These are phyloP conservation scores for Naganishia sp. DNA, from an alignment of 1,284 basidiomycete species.

Conservation along the genomic window DNA sequence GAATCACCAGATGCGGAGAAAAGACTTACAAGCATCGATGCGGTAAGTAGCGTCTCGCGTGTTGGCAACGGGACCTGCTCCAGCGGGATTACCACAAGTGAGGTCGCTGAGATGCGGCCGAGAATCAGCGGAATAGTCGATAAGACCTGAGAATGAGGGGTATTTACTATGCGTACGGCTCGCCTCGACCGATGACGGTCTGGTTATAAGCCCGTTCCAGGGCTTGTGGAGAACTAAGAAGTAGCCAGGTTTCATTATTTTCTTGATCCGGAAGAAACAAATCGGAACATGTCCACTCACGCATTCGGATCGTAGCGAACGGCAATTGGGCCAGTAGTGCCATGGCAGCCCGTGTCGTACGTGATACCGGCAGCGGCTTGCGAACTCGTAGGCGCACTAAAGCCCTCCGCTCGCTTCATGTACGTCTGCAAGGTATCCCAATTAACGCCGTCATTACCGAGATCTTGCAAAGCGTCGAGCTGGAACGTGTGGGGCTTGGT, in stretches of 20 bases:
- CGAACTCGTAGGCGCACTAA: conserved; percentile 35
- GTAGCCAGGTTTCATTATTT: background rate
- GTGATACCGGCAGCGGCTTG: conserved; percentile 40
- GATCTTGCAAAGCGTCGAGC: conserved; percentile 43
- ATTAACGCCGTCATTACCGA: conserved; percentile 47
- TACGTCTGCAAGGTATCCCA: conserved; percentile 42
- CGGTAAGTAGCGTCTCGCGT: conserved; percentile 38
- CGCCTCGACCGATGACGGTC: conserved; percentile 36
- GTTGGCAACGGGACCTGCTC: conserved; percentile 41
- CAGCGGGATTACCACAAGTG: conserved; percentile 46
- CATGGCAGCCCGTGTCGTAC: conserved; percentile 38
- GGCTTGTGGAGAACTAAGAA: conserved; percentile 31
- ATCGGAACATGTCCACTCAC: conserved; percentile 16
- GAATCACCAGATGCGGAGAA: background rate
- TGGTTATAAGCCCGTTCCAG: conserved; percentile 42
- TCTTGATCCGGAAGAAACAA: background rate
- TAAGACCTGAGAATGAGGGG: background rate
- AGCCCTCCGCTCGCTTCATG: conserved; percentile 44
- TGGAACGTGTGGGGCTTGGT: conserved; percentile 47
- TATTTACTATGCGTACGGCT: conserved; percentile 39
- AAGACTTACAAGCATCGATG: conserved; percentile 43
- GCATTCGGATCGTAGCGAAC: conserved; percentile 38
- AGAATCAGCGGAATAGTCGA: background rate
- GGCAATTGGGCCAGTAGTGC: conserved; percentile 37
- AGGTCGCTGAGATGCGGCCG: conserved; percentile 35